A percentile compares a stretch with the other conserved stretches of the same genome.
Conservation (phyloP, 306 rosid genomes). For the Cicer bijugum region DNA sequence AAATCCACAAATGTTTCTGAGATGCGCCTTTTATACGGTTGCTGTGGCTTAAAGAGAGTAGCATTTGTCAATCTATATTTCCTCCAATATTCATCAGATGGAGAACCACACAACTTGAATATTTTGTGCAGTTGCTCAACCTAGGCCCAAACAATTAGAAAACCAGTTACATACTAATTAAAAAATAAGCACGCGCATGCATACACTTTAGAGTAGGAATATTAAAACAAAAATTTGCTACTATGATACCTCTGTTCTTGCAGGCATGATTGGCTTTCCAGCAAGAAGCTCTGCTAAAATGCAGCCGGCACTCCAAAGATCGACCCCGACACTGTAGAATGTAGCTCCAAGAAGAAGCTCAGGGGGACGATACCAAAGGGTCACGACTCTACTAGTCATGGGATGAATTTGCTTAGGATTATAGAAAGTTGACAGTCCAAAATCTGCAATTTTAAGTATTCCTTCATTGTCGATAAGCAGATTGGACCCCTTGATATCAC, state of each 20-base stretch:
- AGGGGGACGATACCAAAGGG: slow-evolving; percentile 97
- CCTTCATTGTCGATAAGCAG: neutral
- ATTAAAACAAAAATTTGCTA: too few species aligned
- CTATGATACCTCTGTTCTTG: slow-evolving; percentile 74
- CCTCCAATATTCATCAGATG: slow-evolving; percentile 89
- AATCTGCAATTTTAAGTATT: slow-evolving; percentile 5
- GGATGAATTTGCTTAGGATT: slow-evolving; percentile 69
- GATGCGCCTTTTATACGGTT: slow-evolving; percentile 69
- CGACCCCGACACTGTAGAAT: slow-evolving; percentile 67
- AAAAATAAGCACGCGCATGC: neutral
- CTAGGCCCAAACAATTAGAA: neutral
- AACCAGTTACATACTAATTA: neutral
- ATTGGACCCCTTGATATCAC: slow-evolving; percentile 71
- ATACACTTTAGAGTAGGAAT: neutral
- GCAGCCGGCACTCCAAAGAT: slow-evolving; percentile 98
- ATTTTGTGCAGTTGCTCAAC: slow-evolving; percentile 11
- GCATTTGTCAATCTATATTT: slow-evolving; percentile 86
- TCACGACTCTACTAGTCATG: slow-evolving; percentile 92
- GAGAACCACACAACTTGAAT: slow-evolving; percentile 37
- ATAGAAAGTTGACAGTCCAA: slow-evolving; percentile 79
- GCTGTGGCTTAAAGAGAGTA: slow-evolving; percentile 91
- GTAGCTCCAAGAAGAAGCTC: slow-evolving; percentile 95
- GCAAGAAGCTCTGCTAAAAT: slow-evolving; percentile 87
- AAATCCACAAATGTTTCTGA: slow-evolving; percentile 73
- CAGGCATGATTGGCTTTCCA: slow-evolving; percentile 96